Conservation (phyloP, 345 rosid genomes). For the Linum trigynum region DNA sequence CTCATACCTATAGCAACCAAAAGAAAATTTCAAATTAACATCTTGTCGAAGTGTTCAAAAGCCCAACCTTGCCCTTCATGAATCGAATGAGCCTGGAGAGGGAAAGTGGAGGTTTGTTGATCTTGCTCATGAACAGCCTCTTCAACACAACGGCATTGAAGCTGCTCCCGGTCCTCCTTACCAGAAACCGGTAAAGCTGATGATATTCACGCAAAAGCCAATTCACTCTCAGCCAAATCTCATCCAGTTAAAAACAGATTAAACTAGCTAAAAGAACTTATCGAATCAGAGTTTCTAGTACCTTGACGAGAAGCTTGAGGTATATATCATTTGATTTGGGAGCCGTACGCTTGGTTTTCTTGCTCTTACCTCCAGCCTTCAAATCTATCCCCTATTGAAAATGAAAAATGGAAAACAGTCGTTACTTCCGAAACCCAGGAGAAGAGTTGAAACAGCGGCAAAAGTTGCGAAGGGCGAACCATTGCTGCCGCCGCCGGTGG, state of each 20-base stretch:
- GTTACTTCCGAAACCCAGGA: constrained; percentile 7
- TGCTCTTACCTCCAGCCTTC: constrained; percentile 92
- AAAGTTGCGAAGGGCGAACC: constrained; percentile 23
- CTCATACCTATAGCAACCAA: background rate
- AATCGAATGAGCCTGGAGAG: constrained; percentile 59
- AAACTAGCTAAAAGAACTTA: background rate
- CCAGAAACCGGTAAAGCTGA: constrained; percentile 79
- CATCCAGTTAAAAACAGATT: background rate
- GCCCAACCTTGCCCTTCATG: constrained; percentile 62
- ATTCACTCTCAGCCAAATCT: background rate
- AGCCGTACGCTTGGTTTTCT: constrained; percentile 75
- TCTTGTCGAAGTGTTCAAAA: background rate
- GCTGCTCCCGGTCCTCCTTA: constrained; percentile 79
- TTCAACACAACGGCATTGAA: constrained; percentile 89
- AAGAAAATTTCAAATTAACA: background rate
- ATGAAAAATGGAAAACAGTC: background rate
- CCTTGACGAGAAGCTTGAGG: constrained; percentile 93
- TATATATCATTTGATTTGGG: constrained; percentile 92
- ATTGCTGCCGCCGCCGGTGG: constrained; percentile 16
- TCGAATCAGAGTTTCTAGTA: constrained; percentile 5
- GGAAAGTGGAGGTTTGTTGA: constrained; percentile 79
- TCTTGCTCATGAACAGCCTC: constrained; percentile 94
- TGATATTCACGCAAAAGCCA: background rate
- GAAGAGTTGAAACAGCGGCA: background rate
- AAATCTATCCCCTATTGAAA: constrained; percentile 75